These are phyloP conservation scores for Xanthoconium separans DNA, from an alignment of 1,284 basidiomycete species.

Conservation along the genomic window DNA sequence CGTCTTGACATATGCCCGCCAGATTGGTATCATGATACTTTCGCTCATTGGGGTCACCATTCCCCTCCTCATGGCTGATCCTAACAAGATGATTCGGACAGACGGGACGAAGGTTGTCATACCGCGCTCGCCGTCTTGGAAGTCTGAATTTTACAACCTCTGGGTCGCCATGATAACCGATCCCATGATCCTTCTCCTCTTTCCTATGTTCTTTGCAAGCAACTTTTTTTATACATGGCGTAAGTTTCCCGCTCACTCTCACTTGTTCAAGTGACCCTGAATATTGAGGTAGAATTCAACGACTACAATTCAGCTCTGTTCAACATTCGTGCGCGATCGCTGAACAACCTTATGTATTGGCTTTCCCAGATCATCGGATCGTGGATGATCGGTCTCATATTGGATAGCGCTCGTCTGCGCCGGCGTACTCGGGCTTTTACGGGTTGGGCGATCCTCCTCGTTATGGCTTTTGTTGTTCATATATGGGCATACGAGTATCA, in stretches of 20 bases:
- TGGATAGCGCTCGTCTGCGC: too few relatives aligned
- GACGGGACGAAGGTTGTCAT: too few relatives aligned
- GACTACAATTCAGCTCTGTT: constrained; percentile 38
- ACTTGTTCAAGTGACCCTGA: constrained; percentile 18
- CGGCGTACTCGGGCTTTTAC: constrained; percentile 46
- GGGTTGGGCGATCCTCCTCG: constrained; percentile 45
- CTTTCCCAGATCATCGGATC: too few relatives aligned
- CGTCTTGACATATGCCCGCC: too few relatives aligned
- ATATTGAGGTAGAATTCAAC: constrained; percentile 36
- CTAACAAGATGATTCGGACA: too few relatives aligned
- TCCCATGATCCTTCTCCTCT: too few relatives aligned
- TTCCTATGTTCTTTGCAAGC: constrained; percentile 38
- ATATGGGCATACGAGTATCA: constrained; percentile 49
- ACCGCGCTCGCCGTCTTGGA: constrained; percentile 26
- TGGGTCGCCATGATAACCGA: constrained; percentile 34
- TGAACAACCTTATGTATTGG: constrained; percentile 41
- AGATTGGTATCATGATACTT: too few relatives aligned
- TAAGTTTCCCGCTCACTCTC: background rate
- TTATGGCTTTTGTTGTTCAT: constrained; percentile 49
- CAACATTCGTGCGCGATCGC: constrained; percentile 35
- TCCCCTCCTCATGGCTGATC: too few relatives aligned
- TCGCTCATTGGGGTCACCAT: too few relatives aligned
- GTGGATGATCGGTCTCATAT: constrained; percentile 38
- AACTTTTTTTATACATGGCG: constrained; percentile 29
- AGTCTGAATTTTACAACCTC: constrained; percentile 33